Evolutionary conservation across 805 yeast species (phyloP).

Genomic region (Cyberlindnera suaveolens): DNA sequence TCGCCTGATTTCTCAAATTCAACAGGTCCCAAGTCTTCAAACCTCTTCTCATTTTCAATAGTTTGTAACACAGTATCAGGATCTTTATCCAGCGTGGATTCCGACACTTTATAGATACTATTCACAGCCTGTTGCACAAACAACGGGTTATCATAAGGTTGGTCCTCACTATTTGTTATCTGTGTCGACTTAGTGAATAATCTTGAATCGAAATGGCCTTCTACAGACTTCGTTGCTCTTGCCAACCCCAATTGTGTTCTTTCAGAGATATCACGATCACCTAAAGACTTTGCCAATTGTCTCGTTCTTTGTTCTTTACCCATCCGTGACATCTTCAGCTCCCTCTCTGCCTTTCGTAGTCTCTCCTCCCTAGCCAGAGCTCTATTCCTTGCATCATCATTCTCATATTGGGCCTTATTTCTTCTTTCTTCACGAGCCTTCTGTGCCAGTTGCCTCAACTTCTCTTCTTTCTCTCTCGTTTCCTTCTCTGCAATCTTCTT

Average conservation of each 20-base stretch:
- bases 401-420: conserved; percentile 6
- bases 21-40: conserved; percentile 34
- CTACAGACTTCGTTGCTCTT: conserved; percentile 30
- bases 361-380: conserved; percentile 38
- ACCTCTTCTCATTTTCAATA: conserved; percentile 16
- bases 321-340: conserved; percentile 36
- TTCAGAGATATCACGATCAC: conserved; percentile 51
- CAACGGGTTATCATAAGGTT: conserved; percentile 53
- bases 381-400: conserved; percentile 26
- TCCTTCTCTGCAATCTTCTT: conserved; percentile 45
- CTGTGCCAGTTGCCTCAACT: conserved; percentile 42
- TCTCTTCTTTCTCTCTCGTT: conserved; percentile 43
- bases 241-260: conserved; percentile 47
- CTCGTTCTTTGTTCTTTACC: conserved; percentile 38
- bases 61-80: conserved; percentile 13
- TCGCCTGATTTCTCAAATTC: conserved; percentile 36
- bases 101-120: conserved; percentile 40
- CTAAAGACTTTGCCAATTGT: conserved; percentile 34
- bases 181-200: conserved; percentile 43
- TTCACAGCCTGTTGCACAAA: conserved; percentile 49
- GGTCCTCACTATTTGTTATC: conserved; percentile 35
- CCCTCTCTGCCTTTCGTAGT: conserved; percentile 41
- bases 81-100: conserved; percentile 13
- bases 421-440: conserved; percentile 36
- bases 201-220: conserved; percentile 52